Evolutionary conservation across 2,329 filamentous ascomycete species (phyloP), one percentile per base, ranked within the genome.

Genomic region (Mycogone perniciosa): DNA sequence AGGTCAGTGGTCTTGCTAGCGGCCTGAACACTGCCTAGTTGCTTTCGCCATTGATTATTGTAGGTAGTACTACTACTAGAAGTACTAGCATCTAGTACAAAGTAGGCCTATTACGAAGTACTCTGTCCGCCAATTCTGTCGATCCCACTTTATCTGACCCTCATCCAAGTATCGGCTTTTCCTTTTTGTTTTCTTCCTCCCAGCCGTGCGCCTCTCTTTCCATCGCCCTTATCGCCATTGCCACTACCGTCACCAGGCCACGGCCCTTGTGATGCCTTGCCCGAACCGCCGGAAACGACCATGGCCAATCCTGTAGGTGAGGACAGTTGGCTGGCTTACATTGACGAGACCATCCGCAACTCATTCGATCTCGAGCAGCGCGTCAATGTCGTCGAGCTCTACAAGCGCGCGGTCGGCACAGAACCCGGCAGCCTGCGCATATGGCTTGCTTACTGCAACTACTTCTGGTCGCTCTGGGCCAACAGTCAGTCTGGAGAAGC

Each of bases 371-470:
- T 87, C 49, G 85, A 89, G 54, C 78, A 81, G 60, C 82, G 85
- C 58, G 77, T 89, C 63, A 76, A 77, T 54, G 75, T 88, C 44
- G 76, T 90, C 62, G 88, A 92, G 65, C 70, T 86, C 41, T 89
- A 83, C 69, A 82, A 85, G 59, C 79, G 77, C 58, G 87, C 88
- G 51, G 79, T 85, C 26, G 70, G 72, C 52, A 84, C 87, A 47
- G 88, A 92, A 67, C 85, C 86, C 8, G 83, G 79, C 58, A 91
- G 88, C 60, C 73, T 86, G 53, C 82, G 80, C 56, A 72, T 92
- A 38, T 93, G 88, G 88, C 76, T 84, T 53, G 77, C 82, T 30
- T 92, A 91, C 63, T 88, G 85, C 67, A 83, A 90, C 60, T 92
- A 85, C 68, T 82, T 91, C 56, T 84, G 85, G 76, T 79, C 80